These are phyloP conservation scores for Polyrhizophydium stewartii DNA, from an alignment of 371 early-diverging fungal species.

Conservation along the genomic window DNA sequence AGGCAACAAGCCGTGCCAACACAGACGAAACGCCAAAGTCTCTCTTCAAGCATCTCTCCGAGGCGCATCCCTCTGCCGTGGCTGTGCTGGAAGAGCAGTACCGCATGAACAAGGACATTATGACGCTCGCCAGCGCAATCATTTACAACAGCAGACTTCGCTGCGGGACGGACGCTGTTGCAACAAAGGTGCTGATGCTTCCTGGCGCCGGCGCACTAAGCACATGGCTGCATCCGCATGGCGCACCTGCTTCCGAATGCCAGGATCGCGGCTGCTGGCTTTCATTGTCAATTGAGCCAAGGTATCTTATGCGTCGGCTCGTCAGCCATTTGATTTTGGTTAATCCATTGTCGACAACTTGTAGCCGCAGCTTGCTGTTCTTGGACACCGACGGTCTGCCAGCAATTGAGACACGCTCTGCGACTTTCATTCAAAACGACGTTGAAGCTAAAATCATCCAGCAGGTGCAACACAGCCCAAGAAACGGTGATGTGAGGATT, in stretches of 20 bases:
- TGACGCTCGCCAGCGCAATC: conserved; percentile 81
- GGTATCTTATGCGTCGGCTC: too few relatives aligned
- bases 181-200: conserved; percentile 45
- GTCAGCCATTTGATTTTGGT: too few relatives aligned
- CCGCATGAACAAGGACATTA: conserved; percentile 94
- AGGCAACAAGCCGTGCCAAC: conserved; percentile 35
- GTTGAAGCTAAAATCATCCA: conserved; percentile 64
- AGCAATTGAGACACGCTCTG: conserved; percentile 53
- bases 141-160: conserved; percentile 77
- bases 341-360: background rate
- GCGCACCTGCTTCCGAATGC: too few relatives aligned
- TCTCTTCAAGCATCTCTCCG: conserved; percentile 75
- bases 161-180: conserved; percentile 71
- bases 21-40: conserved; percentile 35
- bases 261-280: conserved; percentile 55
- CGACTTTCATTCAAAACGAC: conserved; percentile 59
- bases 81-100: conserved; percentile 87
- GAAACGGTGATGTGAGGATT: too few relatives aligned
- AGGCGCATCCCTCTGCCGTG: conserved; percentile 76
- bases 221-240: too few relatives aligned
- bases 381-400: conserved; percentile 73
- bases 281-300: conserved; percentile 55
- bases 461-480: too few relatives aligned
- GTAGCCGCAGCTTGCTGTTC: conserved; percentile 67
- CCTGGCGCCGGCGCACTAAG: conserved; percentile 17